Base-by-base conservation (phyloP, 2,329 filamentous ascomycete species). In the Chaetomiaceae sp. region DNA sequence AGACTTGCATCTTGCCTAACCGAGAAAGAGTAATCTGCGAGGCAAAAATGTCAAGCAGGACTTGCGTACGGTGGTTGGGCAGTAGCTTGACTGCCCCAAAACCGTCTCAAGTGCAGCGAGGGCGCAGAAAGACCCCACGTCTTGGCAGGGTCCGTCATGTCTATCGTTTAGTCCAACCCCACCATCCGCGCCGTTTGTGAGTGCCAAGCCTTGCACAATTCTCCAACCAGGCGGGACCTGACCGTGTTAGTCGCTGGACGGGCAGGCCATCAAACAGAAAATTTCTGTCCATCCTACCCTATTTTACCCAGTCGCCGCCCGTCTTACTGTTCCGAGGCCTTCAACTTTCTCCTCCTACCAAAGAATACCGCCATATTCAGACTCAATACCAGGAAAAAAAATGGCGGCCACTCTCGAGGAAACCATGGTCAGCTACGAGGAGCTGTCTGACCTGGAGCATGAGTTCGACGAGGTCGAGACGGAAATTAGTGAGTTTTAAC, bases 391-490 rank as follows among this genome's bases (percentile, higher is more conserved):
- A 51, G 41, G 16, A 33, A 58, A 56, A 33, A 58, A 56, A 56
- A 66, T 65, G 59, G 57, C 60, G 14, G 43, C 58, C 18, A 45
- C 57, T 25, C 54, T 69, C 41, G 69, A 72, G 54, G 69, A 72
- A 21, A 73, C 72, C 55, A 61, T 71, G 54, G 72, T 86, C 57
- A 80, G 78, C 54, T 91, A 89, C 71, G 86, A 90, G 71, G 82
- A 92, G 68, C 83, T 97, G 59, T 80, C 83, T 54, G 80, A 86
- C 53, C 77, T 96, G 59, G 89, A 96, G 75, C 79, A 84, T 62
- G 86, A 95, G 59, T 95, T 96, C 65, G 85, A 91, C 55, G 82
- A 91, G 64, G 84, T 84, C 32, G 90, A 96, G 72, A 78, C 85
- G 32, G 86, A 95, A 68, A 85, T 94, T 65, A 79, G 90, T 95